Conservation (phyloP, 768 basidiomycete species). For the Tulasnella sp. region DNA sequence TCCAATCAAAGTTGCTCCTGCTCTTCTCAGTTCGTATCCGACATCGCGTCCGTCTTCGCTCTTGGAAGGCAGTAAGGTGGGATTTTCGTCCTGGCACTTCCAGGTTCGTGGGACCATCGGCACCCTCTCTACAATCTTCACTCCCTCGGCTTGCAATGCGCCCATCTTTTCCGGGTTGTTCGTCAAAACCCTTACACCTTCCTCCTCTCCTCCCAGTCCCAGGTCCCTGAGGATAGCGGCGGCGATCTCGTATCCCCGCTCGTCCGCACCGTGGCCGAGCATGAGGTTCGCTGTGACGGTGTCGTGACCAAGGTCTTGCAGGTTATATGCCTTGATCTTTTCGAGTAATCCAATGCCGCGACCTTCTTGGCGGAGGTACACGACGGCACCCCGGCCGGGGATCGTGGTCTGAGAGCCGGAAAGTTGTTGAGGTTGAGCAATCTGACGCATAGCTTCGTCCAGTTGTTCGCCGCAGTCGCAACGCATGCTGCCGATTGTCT, state of each 20-base stretch:
- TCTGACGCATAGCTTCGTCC: slow-evolving; percentile 93
- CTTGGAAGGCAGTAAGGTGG: background rate
- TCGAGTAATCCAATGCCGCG: slow-evolving; percentile 94
- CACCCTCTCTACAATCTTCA: slow-evolving; percentile 80
- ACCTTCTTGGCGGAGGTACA: slow-evolving; percentile 97
- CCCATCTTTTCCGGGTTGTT: slow-evolving; percentile 98
- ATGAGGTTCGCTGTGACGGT: slow-evolving; percentile 97
- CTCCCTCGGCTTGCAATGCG: slow-evolving; percentile 81
- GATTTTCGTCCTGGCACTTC: slow-evolving; percentile 49
- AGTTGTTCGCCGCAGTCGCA: slow-evolving; percentile 99
- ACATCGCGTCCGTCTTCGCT: background rate
- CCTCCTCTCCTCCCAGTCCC: slow-evolving; percentile 56
- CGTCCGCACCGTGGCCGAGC: slow-evolving; percentile 93
- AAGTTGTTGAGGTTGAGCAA: slow-evolving; percentile 68
- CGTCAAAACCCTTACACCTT: slow-evolving; percentile 77
- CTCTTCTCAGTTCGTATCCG: slow-evolving; percentile 49
- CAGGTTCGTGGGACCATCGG: slow-evolving; percentile 95
- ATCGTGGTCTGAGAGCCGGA: slow-evolving; percentile 48
- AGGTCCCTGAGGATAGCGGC: slow-evolving; percentile 88
- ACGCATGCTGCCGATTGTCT: slow-evolving; percentile 96
- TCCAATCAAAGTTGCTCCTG: slow-evolving; percentile 81
- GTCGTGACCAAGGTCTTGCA: slow-evolving; percentile 97
- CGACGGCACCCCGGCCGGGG: slow-evolving; percentile 86
- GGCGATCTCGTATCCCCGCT: slow-evolving; percentile 90
- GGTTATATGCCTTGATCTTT: slow-evolving; percentile 96